Evolutionary conservation across 2,329 filamentous ascomycete genomes (phyloP).

Genomic region (Anthostomella pinea): DNA sequence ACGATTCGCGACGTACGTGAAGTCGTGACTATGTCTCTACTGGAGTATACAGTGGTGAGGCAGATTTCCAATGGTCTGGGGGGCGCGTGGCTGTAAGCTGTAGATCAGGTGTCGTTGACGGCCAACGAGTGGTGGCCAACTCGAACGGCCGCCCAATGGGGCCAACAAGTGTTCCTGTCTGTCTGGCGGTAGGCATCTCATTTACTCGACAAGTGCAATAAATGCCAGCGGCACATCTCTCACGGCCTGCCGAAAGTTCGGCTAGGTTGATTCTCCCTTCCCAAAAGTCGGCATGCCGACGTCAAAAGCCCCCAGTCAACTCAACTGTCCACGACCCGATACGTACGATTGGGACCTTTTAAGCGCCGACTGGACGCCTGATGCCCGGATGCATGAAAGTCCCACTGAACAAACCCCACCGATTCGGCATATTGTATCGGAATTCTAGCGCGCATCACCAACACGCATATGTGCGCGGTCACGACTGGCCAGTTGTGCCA

Average conservation of each 20-base stretch:
- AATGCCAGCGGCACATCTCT: too few species aligned
- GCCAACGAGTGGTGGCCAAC: too few species aligned
- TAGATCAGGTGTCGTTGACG: too few species aligned
- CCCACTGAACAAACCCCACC: background rate
- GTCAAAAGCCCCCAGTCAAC: background rate
- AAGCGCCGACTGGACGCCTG: background rate
- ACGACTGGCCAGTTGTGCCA: background rate
- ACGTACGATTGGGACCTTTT: background rate
- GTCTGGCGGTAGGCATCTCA: too few species aligned
- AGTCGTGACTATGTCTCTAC: too few species aligned
- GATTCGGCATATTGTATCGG: background rate
- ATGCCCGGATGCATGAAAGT: background rate
- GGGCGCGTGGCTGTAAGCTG: too few species aligned
- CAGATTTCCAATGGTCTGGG: too few species aligned
- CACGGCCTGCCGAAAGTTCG: slow-evolving; percentile 9
- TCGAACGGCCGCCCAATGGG: too few species aligned
- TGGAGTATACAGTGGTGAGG: too few species aligned
- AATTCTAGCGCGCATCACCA: background rate
- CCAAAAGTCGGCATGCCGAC: background rate
- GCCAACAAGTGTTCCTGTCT: too few species aligned
- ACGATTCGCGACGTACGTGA: background rate
- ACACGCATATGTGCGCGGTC: background rate
- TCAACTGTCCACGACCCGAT: too few species aligned
- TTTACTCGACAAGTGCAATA: too few species aligned
- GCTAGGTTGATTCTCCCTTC: background rate